Conservation (phyloP, 176 grass and related monocot genomes). For the Hyparrhenia diplandra region DNA sequence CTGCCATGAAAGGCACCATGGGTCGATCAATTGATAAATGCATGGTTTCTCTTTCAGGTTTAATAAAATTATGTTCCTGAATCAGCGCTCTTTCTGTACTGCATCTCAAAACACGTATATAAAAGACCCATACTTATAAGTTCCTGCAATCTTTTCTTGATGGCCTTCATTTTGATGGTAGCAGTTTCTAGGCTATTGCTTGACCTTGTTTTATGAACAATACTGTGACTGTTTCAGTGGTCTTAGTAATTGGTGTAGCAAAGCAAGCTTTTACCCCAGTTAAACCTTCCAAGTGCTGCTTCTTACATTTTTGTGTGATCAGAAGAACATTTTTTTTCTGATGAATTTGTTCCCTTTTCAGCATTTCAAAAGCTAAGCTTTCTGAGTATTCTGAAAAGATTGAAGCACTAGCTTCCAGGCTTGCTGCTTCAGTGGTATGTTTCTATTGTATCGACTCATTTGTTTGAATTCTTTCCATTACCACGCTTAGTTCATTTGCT, state of each 20-base stretch:
- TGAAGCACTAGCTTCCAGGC: constrained; percentile 70
- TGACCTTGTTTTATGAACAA: constrained; percentile 16
- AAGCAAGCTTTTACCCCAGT: neutral
- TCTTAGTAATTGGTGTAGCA: neutral
- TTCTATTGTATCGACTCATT: neutral
- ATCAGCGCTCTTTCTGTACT: neutral
- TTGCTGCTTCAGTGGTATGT: constrained; percentile 47
- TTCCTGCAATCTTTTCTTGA: neutral
- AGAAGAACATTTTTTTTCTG: constrained; percentile 13
- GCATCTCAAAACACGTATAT: neutral
- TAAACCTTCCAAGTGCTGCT: neutral
- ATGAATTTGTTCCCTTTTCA: constrained; percentile 19
- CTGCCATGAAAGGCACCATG: too few relatives aligned
- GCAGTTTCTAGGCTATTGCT: neutral
- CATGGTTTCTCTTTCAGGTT: neutral
- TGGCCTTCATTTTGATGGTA: neutral
- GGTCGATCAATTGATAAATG: too few relatives aligned
- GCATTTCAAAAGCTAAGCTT: constrained; percentile 83
- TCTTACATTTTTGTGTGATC: neutral
- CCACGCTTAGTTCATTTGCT: neutral
- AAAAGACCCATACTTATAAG: neutral
- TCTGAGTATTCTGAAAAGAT: constrained; percentile 90
- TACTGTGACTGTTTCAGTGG: neutral
- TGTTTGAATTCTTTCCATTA: neutral
- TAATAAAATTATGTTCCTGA: neutral